phyloP scores from a whole-genome alignment of 73 alveolate genomes.

The Tetrahymena borealis region DNA sequence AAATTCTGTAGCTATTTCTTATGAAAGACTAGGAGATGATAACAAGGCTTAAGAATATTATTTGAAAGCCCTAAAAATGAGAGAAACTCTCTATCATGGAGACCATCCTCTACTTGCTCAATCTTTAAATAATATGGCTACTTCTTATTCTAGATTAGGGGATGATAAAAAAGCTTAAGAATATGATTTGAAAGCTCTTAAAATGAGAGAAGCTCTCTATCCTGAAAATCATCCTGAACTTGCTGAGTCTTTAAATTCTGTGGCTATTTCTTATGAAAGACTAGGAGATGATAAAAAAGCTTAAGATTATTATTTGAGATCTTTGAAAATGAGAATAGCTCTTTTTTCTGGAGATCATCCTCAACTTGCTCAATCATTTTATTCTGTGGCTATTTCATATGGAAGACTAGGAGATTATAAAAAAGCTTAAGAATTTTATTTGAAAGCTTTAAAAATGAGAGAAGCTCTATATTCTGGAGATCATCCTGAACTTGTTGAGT shows the following conservation, averaged over 20 bases:
- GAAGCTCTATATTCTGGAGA: background rate
- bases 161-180: too few species aligned
- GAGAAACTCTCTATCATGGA: background rate
- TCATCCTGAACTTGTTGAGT: background rate
- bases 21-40: background rate
- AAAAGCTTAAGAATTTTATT: background rate
- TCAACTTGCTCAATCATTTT: background rate
- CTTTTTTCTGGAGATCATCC: background rate
- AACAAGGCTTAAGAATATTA: background rate
- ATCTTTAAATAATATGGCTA: background rate
- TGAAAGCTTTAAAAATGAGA: background rate
- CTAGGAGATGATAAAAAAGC: background rate
- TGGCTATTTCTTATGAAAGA: too few species aligned
- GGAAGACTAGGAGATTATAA: background rate
- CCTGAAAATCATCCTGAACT: too few species aligned
- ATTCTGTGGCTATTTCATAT: background rate
- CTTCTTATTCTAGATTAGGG: background rate
- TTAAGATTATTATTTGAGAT: background rate
- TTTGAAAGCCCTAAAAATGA: background rate
- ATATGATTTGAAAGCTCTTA: too few species aligned
- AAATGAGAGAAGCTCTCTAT: too few species aligned
- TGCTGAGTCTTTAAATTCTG: too few species aligned
- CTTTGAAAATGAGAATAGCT: background rate
- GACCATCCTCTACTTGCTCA: background rate
- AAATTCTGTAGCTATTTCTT: background rate